These are phyloP conservation scores for Golubevia sp. DNA, from an alignment of 1,284 basidiomycete genomes.

Conservation along the genomic window DNA sequence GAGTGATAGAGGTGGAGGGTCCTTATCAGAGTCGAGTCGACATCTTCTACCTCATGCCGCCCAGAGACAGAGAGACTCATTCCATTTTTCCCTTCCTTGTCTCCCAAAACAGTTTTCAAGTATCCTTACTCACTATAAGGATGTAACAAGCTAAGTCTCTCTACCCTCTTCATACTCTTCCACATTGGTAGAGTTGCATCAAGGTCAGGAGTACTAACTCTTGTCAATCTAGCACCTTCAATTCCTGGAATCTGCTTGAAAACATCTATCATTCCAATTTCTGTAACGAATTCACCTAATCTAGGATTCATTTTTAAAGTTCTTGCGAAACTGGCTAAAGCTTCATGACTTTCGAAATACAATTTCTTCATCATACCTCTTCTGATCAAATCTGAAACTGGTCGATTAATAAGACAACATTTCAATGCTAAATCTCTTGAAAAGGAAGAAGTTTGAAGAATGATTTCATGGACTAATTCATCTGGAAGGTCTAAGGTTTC, in stretches of 20 bases:
- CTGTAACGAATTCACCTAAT: neutral
- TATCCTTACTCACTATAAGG: too few species aligned
- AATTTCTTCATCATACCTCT: neutral
- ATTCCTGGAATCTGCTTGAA: neutral
- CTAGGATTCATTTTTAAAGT: neutral
- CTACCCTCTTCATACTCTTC: neutral
- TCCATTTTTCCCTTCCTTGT: too few species aligned
- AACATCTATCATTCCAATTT: neutral
- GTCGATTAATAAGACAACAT: neutral
- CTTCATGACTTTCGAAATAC: neutral
- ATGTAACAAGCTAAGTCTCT: neutral
- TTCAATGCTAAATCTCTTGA: too few species aligned
- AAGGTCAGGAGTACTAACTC: neutral
- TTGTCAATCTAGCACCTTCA: neutral
- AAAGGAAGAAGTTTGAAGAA: too few species aligned
- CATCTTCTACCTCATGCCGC: too few species aligned
- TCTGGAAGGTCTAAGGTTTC: too few species aligned
- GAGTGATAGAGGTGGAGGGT: too few species aligned
- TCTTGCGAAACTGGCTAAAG: neutral
- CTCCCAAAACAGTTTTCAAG: too few species aligned
- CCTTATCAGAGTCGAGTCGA: too few species aligned
- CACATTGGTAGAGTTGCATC: neutral
- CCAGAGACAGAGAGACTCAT: too few species aligned
- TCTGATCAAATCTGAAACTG: neutral
- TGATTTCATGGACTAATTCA: too few species aligned